A percentile compares a stretch with the other conserved stretches of the same genome.
Conservation (phyloP, 306 rosid species). For the Dalbergia cochinchinensis region DNA sequence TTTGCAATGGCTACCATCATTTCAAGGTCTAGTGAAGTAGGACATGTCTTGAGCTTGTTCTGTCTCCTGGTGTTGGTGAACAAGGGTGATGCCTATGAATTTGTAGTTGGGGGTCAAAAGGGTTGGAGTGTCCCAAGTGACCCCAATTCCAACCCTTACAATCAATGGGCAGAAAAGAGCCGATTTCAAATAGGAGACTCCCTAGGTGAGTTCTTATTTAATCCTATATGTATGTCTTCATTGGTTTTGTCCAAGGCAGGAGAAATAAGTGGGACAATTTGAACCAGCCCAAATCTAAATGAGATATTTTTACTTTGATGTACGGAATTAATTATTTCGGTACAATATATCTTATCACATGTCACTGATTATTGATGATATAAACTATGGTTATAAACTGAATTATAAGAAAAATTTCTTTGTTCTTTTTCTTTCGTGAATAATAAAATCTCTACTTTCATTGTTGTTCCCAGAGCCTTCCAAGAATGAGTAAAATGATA, state of each 20-base stretch:
- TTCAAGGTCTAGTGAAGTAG: slow-evolving; percentile 46
- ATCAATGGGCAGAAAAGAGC: slow-evolving; percentile 82
- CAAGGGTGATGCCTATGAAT: slow-evolving; percentile 61
- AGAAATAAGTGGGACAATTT: neutral
- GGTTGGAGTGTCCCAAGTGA: slow-evolving; percentile 78
- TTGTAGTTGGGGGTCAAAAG: slow-evolving; percentile 70
- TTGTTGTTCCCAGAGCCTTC: neutral
- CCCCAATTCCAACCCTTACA: slow-evolving; percentile 55
- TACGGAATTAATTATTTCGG: neutral
- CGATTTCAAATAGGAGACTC: slow-evolving; percentile 88
- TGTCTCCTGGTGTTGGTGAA: slow-evolving; percentile 60
- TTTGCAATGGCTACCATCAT: slow-evolving; percentile 58
- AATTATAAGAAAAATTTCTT: neutral
- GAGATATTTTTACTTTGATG: neutral
- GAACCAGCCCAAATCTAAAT: neutral
- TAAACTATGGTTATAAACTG: neutral
- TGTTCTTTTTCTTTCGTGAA: neutral
- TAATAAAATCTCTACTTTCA: neutral
- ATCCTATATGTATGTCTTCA: neutral
- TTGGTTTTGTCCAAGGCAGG: slow-evolving; percentile 8
- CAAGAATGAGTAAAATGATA: neutral
- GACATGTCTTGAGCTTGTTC: slow-evolving; percentile 52
- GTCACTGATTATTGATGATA: neutral
- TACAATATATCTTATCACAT: neutral
- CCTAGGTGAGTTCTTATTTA: slow-evolving; percentile 58